A percentile compares a stretch with the other conserved stretches of the same genome.
These are phyloP conservation scores for Hanseniaspora vineae DNA, from an alignment of 805 yeast species.

Conservation along the genomic window DNA sequence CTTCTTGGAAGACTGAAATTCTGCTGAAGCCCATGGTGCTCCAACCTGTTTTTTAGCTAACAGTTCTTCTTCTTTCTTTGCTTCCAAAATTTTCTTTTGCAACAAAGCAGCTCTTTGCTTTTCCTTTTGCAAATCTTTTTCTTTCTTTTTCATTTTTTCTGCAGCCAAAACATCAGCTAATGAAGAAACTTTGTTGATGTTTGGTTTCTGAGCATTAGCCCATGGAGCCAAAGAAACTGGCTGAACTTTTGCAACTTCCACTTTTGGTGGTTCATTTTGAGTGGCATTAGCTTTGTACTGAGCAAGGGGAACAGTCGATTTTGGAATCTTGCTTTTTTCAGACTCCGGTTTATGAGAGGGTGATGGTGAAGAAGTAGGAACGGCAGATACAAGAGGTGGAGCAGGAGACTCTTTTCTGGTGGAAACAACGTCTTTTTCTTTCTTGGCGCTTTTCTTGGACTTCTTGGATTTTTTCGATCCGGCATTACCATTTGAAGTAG, in stretches of 20 bases:
- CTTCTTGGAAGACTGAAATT: not conserved
- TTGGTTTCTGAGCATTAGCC: conserved; percentile 1
- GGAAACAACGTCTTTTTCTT: not conserved
- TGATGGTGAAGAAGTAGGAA: not conserved
- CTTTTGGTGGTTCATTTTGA: not conserved
- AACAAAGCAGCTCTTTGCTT: not conserved
- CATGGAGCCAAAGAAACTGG: not conserved
- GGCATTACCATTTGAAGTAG: not conserved
- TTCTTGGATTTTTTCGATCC: not conserved
- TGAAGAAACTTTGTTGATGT: not conserved
- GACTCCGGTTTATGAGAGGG: not conserved
- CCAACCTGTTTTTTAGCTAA: not conserved
- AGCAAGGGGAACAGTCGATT: too few species aligned
- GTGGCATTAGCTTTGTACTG: too few species aligned
- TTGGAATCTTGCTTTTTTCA: too few species aligned
- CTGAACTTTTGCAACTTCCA: not conserved
- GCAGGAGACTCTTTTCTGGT: not conserved
- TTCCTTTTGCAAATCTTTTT: not conserved
- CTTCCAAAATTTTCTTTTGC: not conserved
- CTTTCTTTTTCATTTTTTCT: not conserved
- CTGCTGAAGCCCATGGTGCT: not conserved
- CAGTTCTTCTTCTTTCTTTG: not conserved
- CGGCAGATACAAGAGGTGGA: not conserved
- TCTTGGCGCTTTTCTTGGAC: not conserved
- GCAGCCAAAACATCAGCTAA: not conserved